These are phyloP conservation scores for Thermomucor indicae-seudaticae DNA, from an alignment of 371 early-diverging fungal genomes.

Conservation along the genomic window DNA sequence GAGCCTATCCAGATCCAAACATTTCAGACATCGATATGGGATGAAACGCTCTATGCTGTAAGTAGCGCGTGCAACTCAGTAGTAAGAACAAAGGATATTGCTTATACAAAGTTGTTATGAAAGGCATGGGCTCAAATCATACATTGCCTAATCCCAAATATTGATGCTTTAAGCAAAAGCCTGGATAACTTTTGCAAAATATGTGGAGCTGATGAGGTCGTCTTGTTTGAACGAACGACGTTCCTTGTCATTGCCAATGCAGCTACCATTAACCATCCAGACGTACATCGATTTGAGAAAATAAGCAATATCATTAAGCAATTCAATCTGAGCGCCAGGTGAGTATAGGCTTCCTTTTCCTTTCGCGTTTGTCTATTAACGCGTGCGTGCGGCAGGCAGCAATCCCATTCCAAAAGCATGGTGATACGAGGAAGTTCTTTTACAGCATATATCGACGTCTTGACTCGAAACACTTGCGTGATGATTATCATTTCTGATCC, in stretches of 20 bases:
- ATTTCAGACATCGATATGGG: conserved; percentile 95
- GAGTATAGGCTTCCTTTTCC: conserved; percentile 5
- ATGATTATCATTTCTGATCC: conserved; percentile 13
- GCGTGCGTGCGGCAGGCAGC: conserved; percentile 13
- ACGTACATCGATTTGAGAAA: conserved; percentile 84
- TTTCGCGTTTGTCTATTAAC: neutral
- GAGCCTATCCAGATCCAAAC: conserved; percentile 68
- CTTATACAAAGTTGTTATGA: neutral
- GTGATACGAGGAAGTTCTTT: conserved; percentile 15
- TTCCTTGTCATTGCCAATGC: conserved; percentile 92
- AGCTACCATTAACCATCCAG: conserved; percentile 51
- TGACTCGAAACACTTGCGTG: conserved; percentile 10
- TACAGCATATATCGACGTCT: conserved; percentile 14
- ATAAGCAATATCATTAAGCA: conserved; percentile 93
- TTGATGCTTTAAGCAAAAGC: conserved; percentile 71
- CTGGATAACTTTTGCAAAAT: conserved; percentile 73
- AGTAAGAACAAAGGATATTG: neutral
- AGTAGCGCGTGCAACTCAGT: neutral
- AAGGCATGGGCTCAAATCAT: conserved; percentile 97
- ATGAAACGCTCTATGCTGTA: conserved; percentile 89
- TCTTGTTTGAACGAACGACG: conserved; percentile 92
- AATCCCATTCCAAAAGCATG: conserved; percentile 16
- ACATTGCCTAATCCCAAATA: conserved; percentile 91
- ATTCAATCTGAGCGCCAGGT: conserved; percentile 83
- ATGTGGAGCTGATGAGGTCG: conserved; percentile 91